Base-by-base conservation (phyloP, 768 basidiomycete genomes). In the Phanerochaete sordida region DNA sequence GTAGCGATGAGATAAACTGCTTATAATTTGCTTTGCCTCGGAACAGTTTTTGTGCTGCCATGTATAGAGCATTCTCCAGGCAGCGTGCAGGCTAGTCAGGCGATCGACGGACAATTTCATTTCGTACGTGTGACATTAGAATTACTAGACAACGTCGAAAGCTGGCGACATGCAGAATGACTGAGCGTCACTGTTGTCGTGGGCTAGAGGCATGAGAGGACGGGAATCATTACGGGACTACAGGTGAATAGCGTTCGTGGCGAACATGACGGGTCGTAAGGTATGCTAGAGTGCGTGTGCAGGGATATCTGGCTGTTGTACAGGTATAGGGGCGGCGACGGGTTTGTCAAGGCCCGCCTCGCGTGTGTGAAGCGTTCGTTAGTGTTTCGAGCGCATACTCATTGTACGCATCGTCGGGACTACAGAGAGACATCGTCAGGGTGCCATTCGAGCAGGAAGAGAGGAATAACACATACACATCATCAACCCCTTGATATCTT, bases 401-500 rank as follows among this genome's bases (percentile, higher is more conserved):
- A 84, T 81, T 8, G 83, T 85, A 54, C 83, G 72, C 83, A 85
- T 85, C 12, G 84, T 85, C 26, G 69, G 69, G 68, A 70, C 69
- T 70, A 44, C 6, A 30, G 4, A 50, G 27, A 57, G 15, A 53
- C 63, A 59, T 45, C 47, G 58, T 23, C 31, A 30, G 0, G 56
- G 53, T 69, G 59, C 71, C 57, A 45, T 21, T 37, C 56, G 7
- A 37, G 26, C 16, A 2, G 3, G 21, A 13, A 2, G n/a, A 56
- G 26, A 46, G 5, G 39, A n/a, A 48, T 48, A 26, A 16, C 24
- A 81, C 86, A 65, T 76, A 87, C 86, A 86, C 87, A 88, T 87
- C 83, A 82, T 83, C 31, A 88, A 71, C 1, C 86, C 86, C 60
- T 80, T 81, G 64, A 88, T 86, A 70, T 86, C 84, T 65, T 84